Base-by-base conservation (phyloP, 176 grass and related monocot species). In the Oryza glaberrima region DNA sequence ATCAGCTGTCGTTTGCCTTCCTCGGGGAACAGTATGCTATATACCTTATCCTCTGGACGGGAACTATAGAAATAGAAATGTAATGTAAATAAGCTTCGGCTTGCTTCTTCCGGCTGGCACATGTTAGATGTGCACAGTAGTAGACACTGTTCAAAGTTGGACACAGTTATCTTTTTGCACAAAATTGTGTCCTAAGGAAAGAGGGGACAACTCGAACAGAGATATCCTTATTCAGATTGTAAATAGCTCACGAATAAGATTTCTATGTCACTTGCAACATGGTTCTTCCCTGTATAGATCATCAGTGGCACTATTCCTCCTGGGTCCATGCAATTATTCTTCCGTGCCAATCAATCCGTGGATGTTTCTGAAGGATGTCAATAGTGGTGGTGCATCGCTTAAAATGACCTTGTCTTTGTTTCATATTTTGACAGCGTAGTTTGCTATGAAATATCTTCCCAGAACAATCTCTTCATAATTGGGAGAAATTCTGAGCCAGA, bases 21-120 rank as follows among this genome's bases (percentile, higher is more conserved):
- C 9, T 16, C 47, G 14, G 14, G 46, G 46, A 88, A 82, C 73
- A 70, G 49, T 70, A 76, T 64, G 74, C 65, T 79, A 81, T 92
- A 65, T 80, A 89, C 22, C 78, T 49, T 84, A 87, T 87, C 49
- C 72, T 88, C 84, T 71, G 60, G 66, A 70, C 64, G 84, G 88
- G 81, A 92, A 77, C 73, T 82, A 81, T 77, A 88, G 70, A 76
- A 77, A 81, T 77, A 88, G 70, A 76, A 77, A 82, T 92, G 77
- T 94, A 70, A 72, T 94, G 92, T 92, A 92, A 88, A 94, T 94
- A 92, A 94, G 75, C 79, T 94, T 94, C 88, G 72, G 70, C 52
- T 69, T 15, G 77, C 47, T 66, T 69, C 61, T n/a, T 83, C 68
- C 23, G 5, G 40, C 80, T 77, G 67, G 80, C 73, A 56, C 81